Evolutionary conservation across 495 filamentous ascomycete genomes (phyloP), one percentile per base, ranked within the genome.

Genomic region (Aspergillus wentii): DNA sequence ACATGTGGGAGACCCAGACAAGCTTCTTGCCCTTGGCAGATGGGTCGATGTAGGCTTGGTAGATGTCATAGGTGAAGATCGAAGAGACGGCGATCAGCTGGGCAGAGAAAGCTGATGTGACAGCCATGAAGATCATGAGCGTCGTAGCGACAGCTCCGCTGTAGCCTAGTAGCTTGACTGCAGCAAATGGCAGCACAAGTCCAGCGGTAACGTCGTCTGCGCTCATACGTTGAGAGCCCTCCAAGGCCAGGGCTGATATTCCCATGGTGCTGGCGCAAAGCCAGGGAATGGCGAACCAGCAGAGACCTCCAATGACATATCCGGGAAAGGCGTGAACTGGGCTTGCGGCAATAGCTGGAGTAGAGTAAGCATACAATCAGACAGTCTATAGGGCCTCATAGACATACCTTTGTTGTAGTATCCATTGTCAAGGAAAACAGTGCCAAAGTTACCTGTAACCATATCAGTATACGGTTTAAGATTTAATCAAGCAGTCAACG

Each of bases 251-350:
- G 7, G 82, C 88, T 9, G 88, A 79, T n/a, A 96, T 76, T 20
- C 91, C 91, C 86, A 95, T 89, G 11, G 90, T 95, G 8, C 85
- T 95, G 3, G 90, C 89, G 21, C 77, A 82, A 15, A 96, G 74
- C 88, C 88, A 97, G 14, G 91, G 91, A 39, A 97, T 94, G 6
- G 91, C 91, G 41, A 97, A 96, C 90, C 90, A 97, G 49, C 74
- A 82, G 2, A 96, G 74, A 27, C 91, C 91, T 17, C 91, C 91
- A 32, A 94, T 71, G 29, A 95, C 83, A 48, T 97, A 97, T 20
- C 91, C 91, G 5, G 91, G 91, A 33, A 97, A 83, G 5, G 89
- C 89, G 42, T 90, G 83, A 2, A 91, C 83, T 2, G 88, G 88
- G 20, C 79, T 83, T 4, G 89, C 89, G n/a, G 89, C 88, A 41